Evolutionary conservation across 345 rosid genomes (phyloP).

Genomic region (Eucalyptus decipiens): DNA sequence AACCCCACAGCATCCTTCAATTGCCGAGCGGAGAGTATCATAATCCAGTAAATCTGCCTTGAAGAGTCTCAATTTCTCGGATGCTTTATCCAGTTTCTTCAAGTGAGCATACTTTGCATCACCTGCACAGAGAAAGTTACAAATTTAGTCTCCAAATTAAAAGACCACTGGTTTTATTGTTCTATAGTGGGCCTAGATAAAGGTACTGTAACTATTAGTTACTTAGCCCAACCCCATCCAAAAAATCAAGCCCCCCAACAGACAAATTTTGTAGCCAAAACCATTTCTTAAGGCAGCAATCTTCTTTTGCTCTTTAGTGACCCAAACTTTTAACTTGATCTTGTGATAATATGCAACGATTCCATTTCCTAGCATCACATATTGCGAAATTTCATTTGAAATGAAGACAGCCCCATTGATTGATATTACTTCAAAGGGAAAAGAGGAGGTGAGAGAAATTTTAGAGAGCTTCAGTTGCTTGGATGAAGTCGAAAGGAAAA

Average conservation of each 20-base stretch:
- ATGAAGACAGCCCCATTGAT: not conserved
- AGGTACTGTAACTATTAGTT: not conserved
- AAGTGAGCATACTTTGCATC: slow-evolving; percentile 11
- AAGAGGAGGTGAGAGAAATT: not conserved
- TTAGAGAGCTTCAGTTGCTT: not conserved
- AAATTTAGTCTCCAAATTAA: not conserved
- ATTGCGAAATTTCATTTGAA: not conserved
- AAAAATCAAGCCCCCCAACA: not conserved
- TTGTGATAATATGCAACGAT: not conserved
- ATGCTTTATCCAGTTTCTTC: slow-evolving; percentile 4
- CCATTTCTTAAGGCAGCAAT: not conserved
- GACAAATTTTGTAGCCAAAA: not conserved
- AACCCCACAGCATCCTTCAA: slow-evolving; percentile 13
- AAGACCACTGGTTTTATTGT: not conserved
- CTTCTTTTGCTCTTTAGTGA: not conserved
- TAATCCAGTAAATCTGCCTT: slow-evolving; percentile 20
- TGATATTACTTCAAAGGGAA: not conserved
- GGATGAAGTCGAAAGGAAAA: not conserved
- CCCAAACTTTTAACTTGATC: not conserved
- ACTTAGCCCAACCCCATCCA: not conserved
- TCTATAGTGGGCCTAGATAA: not conserved
- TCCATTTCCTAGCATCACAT: not conserved
- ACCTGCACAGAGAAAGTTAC: not conserved
- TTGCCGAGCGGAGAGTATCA: slow-evolving; percentile 5
- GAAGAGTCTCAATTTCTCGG: slow-evolving; percentile 16